Base-by-base conservation (phyloP, 2,329 filamentous ascomycete genomes). In the Helotiales sp. region DNA sequence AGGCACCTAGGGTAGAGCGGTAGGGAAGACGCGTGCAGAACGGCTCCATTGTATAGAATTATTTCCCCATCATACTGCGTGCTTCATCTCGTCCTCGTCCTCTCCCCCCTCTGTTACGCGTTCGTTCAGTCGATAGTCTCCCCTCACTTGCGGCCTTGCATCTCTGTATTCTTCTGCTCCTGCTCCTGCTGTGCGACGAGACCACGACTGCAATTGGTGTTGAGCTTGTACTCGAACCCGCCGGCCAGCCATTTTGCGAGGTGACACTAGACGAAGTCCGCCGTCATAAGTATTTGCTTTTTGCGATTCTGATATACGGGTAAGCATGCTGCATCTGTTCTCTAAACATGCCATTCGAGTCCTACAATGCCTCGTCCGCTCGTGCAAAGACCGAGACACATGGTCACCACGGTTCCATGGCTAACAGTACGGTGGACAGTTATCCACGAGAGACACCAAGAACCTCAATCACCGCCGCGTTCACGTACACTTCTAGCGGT, bases 271-370 rank as follows among this genome's bases (percentile, higher is more conserved):
- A 55, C 61, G 52, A 63, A 61, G 34, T 55, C 31, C 38, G 55
- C 44, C 42, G 55, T 54, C 52, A 54, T 54, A 52, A 33, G 38
- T 29, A 34, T 54, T 59, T 64, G 51, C 36, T 55, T 62, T 64
- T 59, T 57, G 54, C 58, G 52, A 56, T 52, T 61, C 52, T 55
- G 57, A 54, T 50, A 58, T 52, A 55, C 38, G 48, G 59, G 61
- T 63, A 63, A 61, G 61, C 22, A 34, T 25, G 40, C 44, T 54
- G 17, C 38, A 19, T 33, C 49, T 52, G n/a, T n/a, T 54, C 30
- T 51, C 47, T 38, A 56, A 40, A 54, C 52, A 38, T 15, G 44
- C n/a, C 5, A 34, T 40, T 36, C 10, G 29, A 49, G 55, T 57
- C 50, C 49, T 57, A 57, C 55, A 49, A 31, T 31, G 12, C 27